These are phyloP conservation scores for Juglanconis juglandina DNA, from an alignment of 2,329 filamentous ascomycete species.

Conservation along the genomic window DNA sequence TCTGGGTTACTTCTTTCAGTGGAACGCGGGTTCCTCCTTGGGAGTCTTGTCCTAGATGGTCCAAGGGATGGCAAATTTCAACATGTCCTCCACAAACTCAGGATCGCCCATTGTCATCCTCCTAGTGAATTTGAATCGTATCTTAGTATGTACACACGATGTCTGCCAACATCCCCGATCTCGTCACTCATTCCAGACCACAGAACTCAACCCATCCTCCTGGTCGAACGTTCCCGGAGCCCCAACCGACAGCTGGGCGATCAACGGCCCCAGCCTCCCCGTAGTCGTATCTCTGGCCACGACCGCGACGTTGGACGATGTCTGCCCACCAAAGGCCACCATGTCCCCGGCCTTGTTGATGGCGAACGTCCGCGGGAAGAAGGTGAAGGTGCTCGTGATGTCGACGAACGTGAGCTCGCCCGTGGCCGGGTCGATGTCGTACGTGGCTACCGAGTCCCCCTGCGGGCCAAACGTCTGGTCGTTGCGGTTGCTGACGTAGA, in stretches of 20 bases:
- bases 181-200: conserved; percentile 45
- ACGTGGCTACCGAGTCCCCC: conserved; percentile 55
- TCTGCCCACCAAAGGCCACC: conserved; percentile 62
- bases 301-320: conserved; percentile 55
- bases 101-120: no score
- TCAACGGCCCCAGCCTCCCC: conserved; percentile 50
- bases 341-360: conserved; percentile 57
- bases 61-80: no score
- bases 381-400: conserved; percentile 54
- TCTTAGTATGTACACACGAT: no score
- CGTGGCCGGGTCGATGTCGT: conserved; percentile 39
- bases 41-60: no score
- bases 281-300: conserved; percentile 51
- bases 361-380: conserved; percentile 60
- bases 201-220: conserved; percentile 46
- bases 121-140: no score
- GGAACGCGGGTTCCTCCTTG: no score
- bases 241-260: conserved; percentile 39
- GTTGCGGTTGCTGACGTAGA: conserved; percentile 61
- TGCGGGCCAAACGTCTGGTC: conserved; percentile 53
- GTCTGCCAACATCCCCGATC: no score
- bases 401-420: conserved; percentile 52
- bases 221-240: conserved; percentile 37
- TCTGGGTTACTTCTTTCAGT: no score
- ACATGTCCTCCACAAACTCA: no score